A percentile compares a stretch with the other conserved stretches of the same genome.
Evolutionary conservation across 1,139 yeast species (phyloP).

Genomic region (Geotrichum phurueaensis): DNA sequence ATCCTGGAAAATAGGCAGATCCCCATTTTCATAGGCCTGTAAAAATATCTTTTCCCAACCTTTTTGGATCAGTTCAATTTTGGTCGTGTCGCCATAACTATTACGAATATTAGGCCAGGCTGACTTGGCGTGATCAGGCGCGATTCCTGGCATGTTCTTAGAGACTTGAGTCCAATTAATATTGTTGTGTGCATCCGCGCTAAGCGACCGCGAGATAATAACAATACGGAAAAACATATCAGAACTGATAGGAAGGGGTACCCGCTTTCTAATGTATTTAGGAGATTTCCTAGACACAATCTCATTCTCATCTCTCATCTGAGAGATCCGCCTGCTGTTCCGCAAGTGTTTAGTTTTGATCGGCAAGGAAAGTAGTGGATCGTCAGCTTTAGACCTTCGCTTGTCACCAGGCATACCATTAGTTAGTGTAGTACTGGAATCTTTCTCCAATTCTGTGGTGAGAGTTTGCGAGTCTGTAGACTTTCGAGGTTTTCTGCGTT

Average conservation of each 20-base stretch:
- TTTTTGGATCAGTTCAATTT: slow-evolving; percentile 47
- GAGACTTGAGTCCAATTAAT: slow-evolving; percentile 60
- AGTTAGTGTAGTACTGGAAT: neutral
- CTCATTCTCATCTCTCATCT: neutral
- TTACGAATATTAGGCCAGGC: slow-evolving; percentile 61
- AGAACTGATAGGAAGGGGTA: slow-evolving; percentile 22
- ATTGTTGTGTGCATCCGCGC: slow-evolving; percentile 37
- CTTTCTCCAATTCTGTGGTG: neutral
- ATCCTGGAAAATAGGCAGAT: slow-evolving; percentile 40
- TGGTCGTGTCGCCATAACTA: slow-evolving; percentile 49
- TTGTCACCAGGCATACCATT: neutral
- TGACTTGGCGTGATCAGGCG: slow-evolving; percentile 41
- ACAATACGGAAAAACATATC: slow-evolving; percentile 52
- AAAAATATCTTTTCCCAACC: slow-evolving; percentile 56
- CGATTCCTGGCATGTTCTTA: slow-evolving; percentile 35
- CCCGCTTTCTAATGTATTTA: neutral
- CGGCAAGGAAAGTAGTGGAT: slow-evolving; percentile 13
- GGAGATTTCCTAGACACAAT: neutral
- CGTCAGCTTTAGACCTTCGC: slow-evolving; percentile 1
- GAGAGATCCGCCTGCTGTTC: slow-evolving; percentile 7
- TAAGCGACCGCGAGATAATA: slow-evolving; percentile 54
- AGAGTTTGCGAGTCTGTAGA: neutral
- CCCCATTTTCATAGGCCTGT: slow-evolving; percentile 47
- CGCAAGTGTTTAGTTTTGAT: slow-evolving; percentile 3
- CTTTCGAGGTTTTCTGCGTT: neutral